phyloP scores from a whole-genome alignment of 2,329 filamentous ascomycete species.

The Neopestalotiopsis sp. region DNA sequence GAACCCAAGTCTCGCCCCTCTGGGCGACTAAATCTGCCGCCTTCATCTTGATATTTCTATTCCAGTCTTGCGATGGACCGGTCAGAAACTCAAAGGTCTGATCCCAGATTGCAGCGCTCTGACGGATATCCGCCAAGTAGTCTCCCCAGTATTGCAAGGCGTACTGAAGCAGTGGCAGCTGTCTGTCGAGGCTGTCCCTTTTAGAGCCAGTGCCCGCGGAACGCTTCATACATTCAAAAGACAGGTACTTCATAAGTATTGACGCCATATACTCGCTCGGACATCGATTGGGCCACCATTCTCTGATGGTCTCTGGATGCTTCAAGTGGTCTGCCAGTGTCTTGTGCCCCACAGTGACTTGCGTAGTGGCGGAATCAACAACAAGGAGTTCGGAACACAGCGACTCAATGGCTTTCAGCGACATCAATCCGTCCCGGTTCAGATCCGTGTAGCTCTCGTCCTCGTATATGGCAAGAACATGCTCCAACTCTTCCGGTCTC shows the following conservation, averaged over 20 bases:
- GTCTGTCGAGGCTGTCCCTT: neutral
- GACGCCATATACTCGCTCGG: conserved; percentile 1
- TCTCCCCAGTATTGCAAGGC: neutral
- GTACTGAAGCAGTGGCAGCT: neutral
- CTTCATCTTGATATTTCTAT: neutral
- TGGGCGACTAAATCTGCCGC: neutral
- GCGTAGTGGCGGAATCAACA: neutral
- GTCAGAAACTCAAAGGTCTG: neutral
- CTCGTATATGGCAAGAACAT: neutral
- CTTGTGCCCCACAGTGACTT: neutral
- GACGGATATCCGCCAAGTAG: neutral
- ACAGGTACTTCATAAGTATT: neutral
- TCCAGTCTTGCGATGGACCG: neutral
- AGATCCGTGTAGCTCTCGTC: neutral
- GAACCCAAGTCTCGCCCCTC: neutral
- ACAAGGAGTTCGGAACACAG: neutral
- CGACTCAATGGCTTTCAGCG: neutral
- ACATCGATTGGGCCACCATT: neutral
- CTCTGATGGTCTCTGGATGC: neutral
- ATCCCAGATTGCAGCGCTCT: neutral
- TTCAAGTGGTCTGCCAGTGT: neutral
- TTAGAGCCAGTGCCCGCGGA: neutral
- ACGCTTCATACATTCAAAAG: neutral
- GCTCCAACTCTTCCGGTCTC: neutral
- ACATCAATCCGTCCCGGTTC: neutral